Conservation (phyloP, 2,329 filamentous ascomycete genomes). For the Coccinonectria pachysandricola region DNA sequence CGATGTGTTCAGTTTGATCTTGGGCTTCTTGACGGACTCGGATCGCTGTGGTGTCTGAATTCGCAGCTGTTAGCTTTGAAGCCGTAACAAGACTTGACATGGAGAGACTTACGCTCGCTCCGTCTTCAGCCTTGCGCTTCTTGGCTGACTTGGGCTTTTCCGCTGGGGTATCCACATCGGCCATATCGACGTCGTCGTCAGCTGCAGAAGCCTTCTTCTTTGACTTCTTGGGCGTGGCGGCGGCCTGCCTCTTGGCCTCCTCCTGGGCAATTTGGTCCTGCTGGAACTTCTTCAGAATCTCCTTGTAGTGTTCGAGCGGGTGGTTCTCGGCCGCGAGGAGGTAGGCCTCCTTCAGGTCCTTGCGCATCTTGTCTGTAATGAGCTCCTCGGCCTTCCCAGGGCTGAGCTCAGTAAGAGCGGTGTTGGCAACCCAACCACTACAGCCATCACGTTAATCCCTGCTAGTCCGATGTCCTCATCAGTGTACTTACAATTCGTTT, state of each 20-base stretch:
- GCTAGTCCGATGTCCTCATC: no score
- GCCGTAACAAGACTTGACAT: not conserved
- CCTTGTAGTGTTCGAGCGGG: slow-evolving; percentile 73
- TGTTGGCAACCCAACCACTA: slow-evolving; percentile 93
- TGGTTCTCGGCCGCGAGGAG: slow-evolving; percentile 69
- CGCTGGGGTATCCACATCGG: slow-evolving; percentile 44
- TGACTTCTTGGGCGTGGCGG: slow-evolving; percentile 30
- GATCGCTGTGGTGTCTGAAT: slow-evolving; percentile 44
- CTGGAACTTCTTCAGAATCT: slow-evolving; percentile 59
- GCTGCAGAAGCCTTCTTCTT: slow-evolving; percentile 41
- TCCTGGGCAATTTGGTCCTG: slow-evolving; percentile 53
- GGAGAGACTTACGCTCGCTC: slow-evolving; percentile 37
- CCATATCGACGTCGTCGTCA: slow-evolving; percentile 51
- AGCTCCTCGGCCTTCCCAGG: slow-evolving; percentile 58
- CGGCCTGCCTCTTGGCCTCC: slow-evolving; percentile 33
- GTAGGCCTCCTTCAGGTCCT: slow-evolving; percentile 70
- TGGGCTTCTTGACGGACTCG: slow-evolving; percentile 57
- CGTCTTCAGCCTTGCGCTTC: slow-evolving; percentile 85
- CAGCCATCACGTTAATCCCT: no score
- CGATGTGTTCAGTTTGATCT: slow-evolving; percentile 53
- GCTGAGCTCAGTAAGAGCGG: slow-evolving; percentile 67
- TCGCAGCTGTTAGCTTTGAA: slow-evolving; percentile 7
- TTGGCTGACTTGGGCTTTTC: slow-evolving; percentile 51
- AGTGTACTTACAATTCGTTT: slow-evolving; percentile 82
- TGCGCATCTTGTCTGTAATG: slow-evolving; percentile 68